Conservation (phyloP, 208 protist species). For the Wallacemonas rigidus region DNA sequence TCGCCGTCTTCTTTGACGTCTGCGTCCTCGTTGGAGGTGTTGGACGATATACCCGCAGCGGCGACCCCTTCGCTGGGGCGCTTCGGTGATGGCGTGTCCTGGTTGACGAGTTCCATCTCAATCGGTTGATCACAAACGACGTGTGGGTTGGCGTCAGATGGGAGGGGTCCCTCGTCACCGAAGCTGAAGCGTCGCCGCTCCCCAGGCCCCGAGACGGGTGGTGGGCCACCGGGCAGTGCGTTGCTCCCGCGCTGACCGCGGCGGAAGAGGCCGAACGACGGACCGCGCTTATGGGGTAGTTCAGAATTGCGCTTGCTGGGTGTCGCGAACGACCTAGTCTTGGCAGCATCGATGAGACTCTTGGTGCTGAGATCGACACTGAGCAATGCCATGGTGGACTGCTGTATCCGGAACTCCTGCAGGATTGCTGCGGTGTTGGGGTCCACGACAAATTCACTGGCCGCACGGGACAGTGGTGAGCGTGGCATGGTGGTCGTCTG, state of each 20-base stretch:
- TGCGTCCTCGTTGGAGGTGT: slow-evolving; percentile 13
- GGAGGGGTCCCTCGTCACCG: background rate
- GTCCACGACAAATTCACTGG: slow-evolving; percentile 11
- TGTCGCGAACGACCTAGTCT: background rate
- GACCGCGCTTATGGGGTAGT: background rate
- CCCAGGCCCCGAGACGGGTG: background rate
- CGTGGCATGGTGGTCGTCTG: slow-evolving; percentile 20
- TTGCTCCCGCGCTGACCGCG: background rate
- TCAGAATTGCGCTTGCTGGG: background rate
- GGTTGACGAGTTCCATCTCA: background rate
- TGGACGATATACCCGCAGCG: background rate
- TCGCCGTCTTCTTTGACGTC: background rate
- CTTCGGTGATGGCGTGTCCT: background rate
- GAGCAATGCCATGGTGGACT: slow-evolving; percentile 35
- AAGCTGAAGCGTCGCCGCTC: background rate
- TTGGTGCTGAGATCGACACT: slow-evolving; percentile 22
- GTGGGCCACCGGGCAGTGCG: background rate
- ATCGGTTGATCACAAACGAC: slow-evolving; percentile 15
- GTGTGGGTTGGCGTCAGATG: slow-evolving; percentile 1
- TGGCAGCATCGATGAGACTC: slow-evolving; percentile 7
- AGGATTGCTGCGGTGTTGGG: slow-evolving; percentile 16
- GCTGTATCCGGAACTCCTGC: slow-evolving; percentile 22
- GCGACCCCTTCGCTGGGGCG: background rate
- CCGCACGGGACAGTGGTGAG: slow-evolving; percentile 6
- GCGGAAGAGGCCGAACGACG: slow-evolving; percentile 7